Base-by-base conservation (phyloP, 2,329 filamentous ascomycete genomes). In the Keithomyces neogunnii region DNA sequence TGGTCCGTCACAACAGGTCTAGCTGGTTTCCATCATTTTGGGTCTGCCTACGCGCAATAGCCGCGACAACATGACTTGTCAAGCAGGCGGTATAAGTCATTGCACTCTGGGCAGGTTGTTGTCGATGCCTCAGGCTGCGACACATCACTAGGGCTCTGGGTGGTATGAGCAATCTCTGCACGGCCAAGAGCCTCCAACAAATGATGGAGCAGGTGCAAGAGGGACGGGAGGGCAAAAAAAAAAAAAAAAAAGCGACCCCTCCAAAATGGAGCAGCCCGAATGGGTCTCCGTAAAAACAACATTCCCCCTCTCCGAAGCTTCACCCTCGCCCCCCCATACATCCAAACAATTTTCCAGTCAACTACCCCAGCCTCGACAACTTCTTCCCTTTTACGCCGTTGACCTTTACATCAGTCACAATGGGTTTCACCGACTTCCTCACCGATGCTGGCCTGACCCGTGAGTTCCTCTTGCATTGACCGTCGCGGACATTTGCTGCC, bases 351-450 rank as follows among this genome's bases (percentile, higher is more conserved):
- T 30, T 31, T 36, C 40, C 45, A 47, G n/a, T 10, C 40, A 29
- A 32, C 39, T 36, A 44, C 48, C 28, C 42, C 40, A 33, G 11
- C 32, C 3, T 19, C 38, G 32, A 51, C 40, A 30, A 30, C 28
- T 44, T 26, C 8, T 36, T 28, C 29, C 5, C 35, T 26, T 42
- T n/a, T 39, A 33, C 43, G 38, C 51, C 40, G 40, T 51, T 30
- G 35, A 36, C 48, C 29, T n/a, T 31, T 26, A 39, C 26, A 10
- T 36, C 39, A 45, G 10, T 55, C 61, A 77, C 60, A 59, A 85
- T 86, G 82, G 82, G 82, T 69, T 85, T 85, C 76, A 73, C 75
- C 67, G 81, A 85, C 69, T 73, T 86, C 62, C 66, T 80, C 63
- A 75, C 78, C 66, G 81, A 83, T 66, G 71, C 80, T 70, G 82